Base-by-base conservation (phyloP, 2,329 filamentous ascomycete genomes). In the Bipolaris zeicola region DNA sequence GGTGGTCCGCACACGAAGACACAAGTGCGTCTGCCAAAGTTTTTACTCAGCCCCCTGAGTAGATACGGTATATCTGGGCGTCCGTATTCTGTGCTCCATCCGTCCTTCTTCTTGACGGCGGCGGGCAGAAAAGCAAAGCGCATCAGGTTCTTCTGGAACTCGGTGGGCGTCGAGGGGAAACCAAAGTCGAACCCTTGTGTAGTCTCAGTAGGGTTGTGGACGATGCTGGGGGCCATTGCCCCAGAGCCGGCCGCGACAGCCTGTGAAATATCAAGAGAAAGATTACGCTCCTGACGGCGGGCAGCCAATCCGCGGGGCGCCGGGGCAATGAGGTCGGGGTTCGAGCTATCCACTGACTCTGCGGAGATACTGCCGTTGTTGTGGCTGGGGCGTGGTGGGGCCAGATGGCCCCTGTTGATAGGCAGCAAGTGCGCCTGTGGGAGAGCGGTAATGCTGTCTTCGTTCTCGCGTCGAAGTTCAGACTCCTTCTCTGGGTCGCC, bases 1-100 rank as follows among this genome's bases (percentile, higher is more conserved):
- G 91, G 87, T 16, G 94, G 94, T 0, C 94, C 94, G 71, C 94
- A 98, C 13, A 98, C 93, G 74, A 96, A 96, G 5, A 97, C 91
- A 64, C 92, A 94, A 3, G 91, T 92, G 55, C 92, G 81, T 42
- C 89, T 82, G 1, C 94, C 93, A 55, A 96, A 89, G 50, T 87
- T 88, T n/a, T 87, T 89, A 4, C 91, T 90, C 84, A 92, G 89
- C 62, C 95, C 87, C 68, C 86, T 88, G 51, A 98, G 83, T 86
- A 96, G 91, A 74, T 89, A 94, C 1, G 91, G 89, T 34, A 98
- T 85, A 65, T 96, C 89, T 0, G 94, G 94, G 0, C 94, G 86
- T 16, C 92, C 92, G 75, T 97, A 97, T 77, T 97, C 93, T 13
- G 95, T 92, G 62, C 86, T 90, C 92, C 94, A 96, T 52, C 92